A percentile compares a stretch with the other conserved stretches of the same genome.
phyloP scores from a whole-genome alignment of 176 grass and related monocot genomes.

The Thalia dealbata region DNA sequence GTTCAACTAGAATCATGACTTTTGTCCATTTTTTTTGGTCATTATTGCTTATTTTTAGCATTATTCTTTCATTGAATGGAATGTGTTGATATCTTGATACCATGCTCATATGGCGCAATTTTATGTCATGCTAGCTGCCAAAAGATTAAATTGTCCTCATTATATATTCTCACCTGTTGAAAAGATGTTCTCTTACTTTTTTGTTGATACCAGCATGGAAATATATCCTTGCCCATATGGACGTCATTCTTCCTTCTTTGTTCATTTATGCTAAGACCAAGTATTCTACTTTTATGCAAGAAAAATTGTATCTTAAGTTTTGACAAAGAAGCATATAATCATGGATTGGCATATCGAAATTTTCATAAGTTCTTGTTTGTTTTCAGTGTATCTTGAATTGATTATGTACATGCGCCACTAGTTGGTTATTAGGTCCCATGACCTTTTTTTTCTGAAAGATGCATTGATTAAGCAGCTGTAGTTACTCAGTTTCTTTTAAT shows the following conservation, averaged over 20 bases:
- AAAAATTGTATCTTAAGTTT: background rate
- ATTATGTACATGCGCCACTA: no score
- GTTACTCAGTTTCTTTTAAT: background rate
- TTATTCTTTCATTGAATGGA: no score
- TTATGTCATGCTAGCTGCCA: background rate
- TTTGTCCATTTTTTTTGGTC: background rate
- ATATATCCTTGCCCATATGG: background rate
- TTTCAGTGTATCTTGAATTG: background rate
- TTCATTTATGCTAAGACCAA: background rate
- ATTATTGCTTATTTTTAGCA: background rate
- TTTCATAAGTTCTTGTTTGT: background rate
- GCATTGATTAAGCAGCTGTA: background rate
- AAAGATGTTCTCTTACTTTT: background rate
- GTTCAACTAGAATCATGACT: no score
- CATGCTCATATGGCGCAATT: background rate
- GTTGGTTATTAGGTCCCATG: background rate
- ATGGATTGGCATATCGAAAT: background rate
- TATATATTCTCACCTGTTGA: background rate
- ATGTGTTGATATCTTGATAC: no score
- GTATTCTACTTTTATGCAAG: background rate
- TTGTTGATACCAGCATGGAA: background rate
- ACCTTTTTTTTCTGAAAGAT: background rate
- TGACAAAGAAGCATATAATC: background rate
- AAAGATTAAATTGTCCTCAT: background rate
- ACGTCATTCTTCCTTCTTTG: background rate